Conservation (phyloP, 192 early-diverging fungal genomes). For the Radiomyces spectabilis region DNA sequence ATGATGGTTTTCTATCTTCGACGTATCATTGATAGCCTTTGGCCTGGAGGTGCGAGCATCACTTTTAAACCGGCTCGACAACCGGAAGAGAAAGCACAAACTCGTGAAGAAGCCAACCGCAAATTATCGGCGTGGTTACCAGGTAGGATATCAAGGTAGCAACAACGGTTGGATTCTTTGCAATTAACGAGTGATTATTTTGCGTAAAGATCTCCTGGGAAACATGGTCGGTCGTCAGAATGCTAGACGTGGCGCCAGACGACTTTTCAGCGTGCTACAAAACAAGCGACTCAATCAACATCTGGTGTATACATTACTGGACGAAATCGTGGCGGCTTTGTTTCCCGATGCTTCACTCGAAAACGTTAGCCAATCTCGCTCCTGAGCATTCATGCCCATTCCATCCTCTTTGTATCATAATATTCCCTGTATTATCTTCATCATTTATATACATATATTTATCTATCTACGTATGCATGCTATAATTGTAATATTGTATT, state of each 20-base stretch:
- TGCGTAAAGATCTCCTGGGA: conserved; percentile 47
- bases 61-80: conserved; percentile 23
- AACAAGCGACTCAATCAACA: conserved; percentile 70
- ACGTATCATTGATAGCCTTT: conserved; percentile 37
- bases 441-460: too few species aligned
- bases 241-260: conserved; percentile 62
- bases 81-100: conserved; percentile 34
- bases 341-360: conserved; percentile 82
- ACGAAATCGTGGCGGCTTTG: conserved; percentile 58
- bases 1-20: conserved; percentile 37
- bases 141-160: conserved; percentile 16
- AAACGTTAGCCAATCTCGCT: too few species aligned
- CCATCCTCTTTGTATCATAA: too few species aligned
- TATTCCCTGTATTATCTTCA: too few species aligned
- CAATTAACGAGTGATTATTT: too few species aligned
- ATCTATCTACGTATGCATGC: too few species aligned
- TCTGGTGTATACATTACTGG: conserved; percentile 66
- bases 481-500: too few species aligned
- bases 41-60: conserved; percentile 43
- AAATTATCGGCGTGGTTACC: conserved; percentile 57
- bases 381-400: too few species aligned
- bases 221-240: conserved; percentile 81
- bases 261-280: conserved; percentile 68
- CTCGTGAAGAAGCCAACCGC: conserved; percentile 39
- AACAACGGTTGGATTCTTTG: too few species aligned